Evolutionary conservation across 2,329 filamentous ascomycete species (phyloP).

Genomic region (Trichoderma oligosporum): DNA sequence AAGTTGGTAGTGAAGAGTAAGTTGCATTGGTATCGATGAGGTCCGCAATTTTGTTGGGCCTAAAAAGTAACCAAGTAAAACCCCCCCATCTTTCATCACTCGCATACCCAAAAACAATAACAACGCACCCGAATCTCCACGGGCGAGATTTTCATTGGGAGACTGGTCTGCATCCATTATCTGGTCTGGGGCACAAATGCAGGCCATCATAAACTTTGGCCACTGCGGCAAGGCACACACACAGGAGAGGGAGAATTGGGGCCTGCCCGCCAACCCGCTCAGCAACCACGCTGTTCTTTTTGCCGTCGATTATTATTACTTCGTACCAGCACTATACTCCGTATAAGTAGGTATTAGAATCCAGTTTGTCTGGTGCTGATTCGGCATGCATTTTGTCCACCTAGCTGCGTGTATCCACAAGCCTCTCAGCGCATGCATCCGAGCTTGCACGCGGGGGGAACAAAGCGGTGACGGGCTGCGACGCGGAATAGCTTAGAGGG

Average conservation of each 20-base stretch:
- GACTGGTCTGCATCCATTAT: slow-evolving; percentile 11
- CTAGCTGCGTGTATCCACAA: slow-evolving; percentile 6
- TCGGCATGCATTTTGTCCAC: slow-evolving; percentile 10
- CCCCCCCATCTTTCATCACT: slow-evolving; percentile 13
- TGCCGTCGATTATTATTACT: slow-evolving; percentile 3
- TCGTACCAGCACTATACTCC: too few species aligned
- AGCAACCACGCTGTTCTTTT: not conserved
- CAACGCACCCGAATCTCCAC: slow-evolving; percentile 18
- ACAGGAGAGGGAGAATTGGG: slow-evolving; percentile 15
- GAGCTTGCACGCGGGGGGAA: slow-evolving; percentile 1
- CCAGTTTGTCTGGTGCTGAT: slow-evolving; percentile 12
- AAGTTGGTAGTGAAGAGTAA: not conserved
- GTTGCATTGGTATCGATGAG: slow-evolving; percentile 1
- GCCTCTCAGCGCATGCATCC: slow-evolving; percentile 17
- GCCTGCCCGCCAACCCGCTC: not conserved
- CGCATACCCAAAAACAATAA: slow-evolving; percentile 18
- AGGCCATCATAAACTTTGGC: slow-evolving; percentile 20
- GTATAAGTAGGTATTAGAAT: too few species aligned
- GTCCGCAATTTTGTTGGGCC: slow-evolving; percentile 14
- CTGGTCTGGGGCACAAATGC: slow-evolving; percentile 19
- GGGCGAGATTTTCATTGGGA: slow-evolving; percentile 16
- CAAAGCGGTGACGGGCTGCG: slow-evolving; percentile 11
- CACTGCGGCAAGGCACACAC: slow-evolving; percentile 20
- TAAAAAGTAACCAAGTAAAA: slow-evolving; percentile 3
- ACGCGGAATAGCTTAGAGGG: not conserved